Evolutionary conservation across 2,329 filamentous ascomycete genomes (phyloP).

Genomic region (Daldinia eschscholtzii): DNA sequence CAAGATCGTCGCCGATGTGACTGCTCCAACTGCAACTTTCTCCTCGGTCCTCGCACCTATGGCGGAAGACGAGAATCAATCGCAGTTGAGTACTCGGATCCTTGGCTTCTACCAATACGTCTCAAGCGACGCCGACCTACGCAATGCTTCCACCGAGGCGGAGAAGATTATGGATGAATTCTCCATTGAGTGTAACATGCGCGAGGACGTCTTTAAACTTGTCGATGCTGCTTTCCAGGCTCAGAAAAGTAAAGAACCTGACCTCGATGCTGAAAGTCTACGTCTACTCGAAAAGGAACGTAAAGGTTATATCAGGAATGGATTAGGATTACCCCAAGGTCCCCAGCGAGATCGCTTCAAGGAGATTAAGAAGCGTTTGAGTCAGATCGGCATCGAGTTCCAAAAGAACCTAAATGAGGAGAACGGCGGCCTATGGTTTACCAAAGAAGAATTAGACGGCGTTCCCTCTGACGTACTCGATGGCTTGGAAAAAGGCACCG

Average conservation of each 20-base stretch:
- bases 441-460: constrained; percentile 77
- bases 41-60: constrained; percentile 73
- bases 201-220: constrained; percentile 81
- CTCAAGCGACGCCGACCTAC: constrained; percentile 74
- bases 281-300: constrained; percentile 83
- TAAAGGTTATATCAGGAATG: constrained; percentile 82
- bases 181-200: constrained; percentile 81
- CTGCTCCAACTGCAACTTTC: constrained; percentile 65
- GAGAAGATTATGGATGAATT: constrained; percentile 83
- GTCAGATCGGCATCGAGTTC: constrained; percentile 79
- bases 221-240: constrained; percentile 71
- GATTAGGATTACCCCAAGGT: constrained; percentile 77
- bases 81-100: constrained; percentile 71
- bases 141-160: constrained; percentile 81
- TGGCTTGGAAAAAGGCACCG: constrained; percentile 77
- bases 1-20: constrained; percentile 73
- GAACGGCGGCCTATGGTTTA: constrained; percentile 84
- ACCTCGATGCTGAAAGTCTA: constrained; percentile 75
- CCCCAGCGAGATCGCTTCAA: constrained; percentile 83
- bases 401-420: constrained; percentile 88
- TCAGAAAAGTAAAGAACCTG: constrained; percentile 64
- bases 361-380: constrained; percentile 85
- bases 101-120: constrained; percentile 86
- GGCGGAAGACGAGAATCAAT: constrained; percentile 77
- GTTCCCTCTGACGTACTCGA: constrained; percentile 78